phyloP scores from a whole-genome alignment of 2,329 filamentous ascomycete species.

The Reticulascus tulasneorum region DNA sequence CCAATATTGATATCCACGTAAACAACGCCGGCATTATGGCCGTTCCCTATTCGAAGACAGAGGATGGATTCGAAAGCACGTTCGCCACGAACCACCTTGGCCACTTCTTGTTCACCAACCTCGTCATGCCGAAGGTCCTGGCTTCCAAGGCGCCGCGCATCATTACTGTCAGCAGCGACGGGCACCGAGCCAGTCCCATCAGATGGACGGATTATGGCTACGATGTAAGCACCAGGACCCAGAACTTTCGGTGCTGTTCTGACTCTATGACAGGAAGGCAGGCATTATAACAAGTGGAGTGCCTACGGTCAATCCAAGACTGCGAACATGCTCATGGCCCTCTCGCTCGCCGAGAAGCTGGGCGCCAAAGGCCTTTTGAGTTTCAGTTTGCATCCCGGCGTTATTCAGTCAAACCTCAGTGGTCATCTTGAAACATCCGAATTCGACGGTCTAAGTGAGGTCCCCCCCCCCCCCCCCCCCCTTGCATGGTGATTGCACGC shows the following conservation, averaged over 20 bases:
- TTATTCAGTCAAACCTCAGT: conserved; percentile 36
- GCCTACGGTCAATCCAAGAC: conserved; percentile 24
- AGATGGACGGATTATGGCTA: conserved; percentile 41
- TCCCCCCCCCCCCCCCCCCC: too few species aligned
- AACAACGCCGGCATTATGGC: conserved; percentile 43
- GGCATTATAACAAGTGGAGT: conserved; percentile 19
- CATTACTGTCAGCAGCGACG: conserved; percentile 41
- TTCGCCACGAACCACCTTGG: conserved; percentile 34
- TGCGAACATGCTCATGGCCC: conserved; percentile 20
- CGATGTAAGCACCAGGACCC: conserved; percentile 19
- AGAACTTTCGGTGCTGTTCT: too few species aligned
- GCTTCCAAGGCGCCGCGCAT: conserved; percentile 26
- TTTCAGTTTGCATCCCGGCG: conserved; percentile 51
- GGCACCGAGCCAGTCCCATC: conserved; percentile 35
- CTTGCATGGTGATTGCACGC: neutral
- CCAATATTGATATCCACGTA: conserved; percentile 33
- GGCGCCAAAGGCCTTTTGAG: conserved; percentile 31
- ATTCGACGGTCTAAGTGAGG: too few species aligned
- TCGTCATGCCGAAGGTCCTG: conserved; percentile 28
- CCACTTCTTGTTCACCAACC: conserved; percentile 35
- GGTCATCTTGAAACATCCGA: conserved; percentile 5
- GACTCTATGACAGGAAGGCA: too few species aligned
- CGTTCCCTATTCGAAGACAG: conserved; percentile 19
- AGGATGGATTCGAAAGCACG: conserved; percentile 34
- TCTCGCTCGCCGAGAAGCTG: conserved; percentile 7